These are phyloP conservation scores for Wallemia ichthyophaga DNA, from an alignment of 1,284 basidiomycete species.

Conservation along the genomic window DNA sequence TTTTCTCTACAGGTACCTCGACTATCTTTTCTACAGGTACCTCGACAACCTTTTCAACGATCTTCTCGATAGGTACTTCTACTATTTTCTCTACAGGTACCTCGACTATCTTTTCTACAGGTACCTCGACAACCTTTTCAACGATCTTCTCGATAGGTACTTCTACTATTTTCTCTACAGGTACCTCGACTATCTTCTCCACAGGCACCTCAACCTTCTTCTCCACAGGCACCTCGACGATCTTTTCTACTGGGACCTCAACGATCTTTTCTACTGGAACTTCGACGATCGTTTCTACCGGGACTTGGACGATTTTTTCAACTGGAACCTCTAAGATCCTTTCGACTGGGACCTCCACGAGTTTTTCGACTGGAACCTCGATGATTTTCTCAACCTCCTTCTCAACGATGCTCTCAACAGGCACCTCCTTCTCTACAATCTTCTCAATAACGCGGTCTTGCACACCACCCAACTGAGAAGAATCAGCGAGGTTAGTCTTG, in stretches of 20 bases:
- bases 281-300: conserved; percentile 14
- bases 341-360: conserved; percentile 12
- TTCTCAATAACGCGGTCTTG: conserved; percentile 9
- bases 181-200: conserved; percentile 14
- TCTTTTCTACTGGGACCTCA: conserved; percentile 15
- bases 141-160: conserved; percentile 10
- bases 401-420: conserved; percentile 3
- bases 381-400: conserved; percentile 4
- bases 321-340: conserved; percentile 8
- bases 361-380: not conserved
- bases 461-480: conserved; percentile 6
- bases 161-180: conserved; percentile 8
- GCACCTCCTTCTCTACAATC: conserved; percentile 9
- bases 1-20: conserved; percentile 16
- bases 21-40: conserved; percentile 16
- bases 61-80: conserved; percentile 7
- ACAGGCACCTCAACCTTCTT: conserved; percentile 10
- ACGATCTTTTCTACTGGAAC: conserved; percentile 16
- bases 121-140: conserved; percentile 9
- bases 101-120: conserved; percentile 12
- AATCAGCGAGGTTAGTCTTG: not conserved
- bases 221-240: conserved; percentile 9
- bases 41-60: conserved; percentile 16
- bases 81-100: conserved; percentile 12
- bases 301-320: conserved; percentile 10